Evolutionary conservation across 352 stramenopile genomes (phyloP).

Genomic region (Phytophthora melonis): DNA sequence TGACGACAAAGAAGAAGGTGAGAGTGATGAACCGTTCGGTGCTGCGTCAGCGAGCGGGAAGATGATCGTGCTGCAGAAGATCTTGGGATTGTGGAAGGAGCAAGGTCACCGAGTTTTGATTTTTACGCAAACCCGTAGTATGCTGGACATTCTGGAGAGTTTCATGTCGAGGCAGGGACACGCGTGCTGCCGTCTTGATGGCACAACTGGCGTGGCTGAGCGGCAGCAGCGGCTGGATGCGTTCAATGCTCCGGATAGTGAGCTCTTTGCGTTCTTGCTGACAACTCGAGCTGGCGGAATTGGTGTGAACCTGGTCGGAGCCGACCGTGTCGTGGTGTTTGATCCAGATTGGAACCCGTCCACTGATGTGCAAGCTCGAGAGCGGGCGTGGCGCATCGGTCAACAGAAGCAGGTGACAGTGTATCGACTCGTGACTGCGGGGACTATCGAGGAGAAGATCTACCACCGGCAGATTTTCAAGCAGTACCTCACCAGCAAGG

Average conservation of each 20-base stretch:
- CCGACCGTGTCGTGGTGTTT: slow-evolving; percentile 97
- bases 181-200: slow-evolving; percentile 96
- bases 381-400: slow-evolving; percentile 97
- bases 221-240: slow-evolving; percentile 95
- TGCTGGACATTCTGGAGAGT: slow-evolving; percentile 98
- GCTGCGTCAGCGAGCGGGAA: slow-evolving; percentile 93
- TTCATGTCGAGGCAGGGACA: slow-evolving; percentile 90
- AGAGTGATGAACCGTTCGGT: slow-evolving; percentile 46
- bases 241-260: slow-evolving; percentile 94
- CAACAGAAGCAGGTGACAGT: slow-evolving; percentile 90
- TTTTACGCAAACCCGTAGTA: slow-evolving; percentile 97
- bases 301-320: slow-evolving; percentile 96
- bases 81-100: slow-evolving; percentile 95
- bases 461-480: slow-evolving; percentile 99
- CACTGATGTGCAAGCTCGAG: slow-evolving; percentile 96
- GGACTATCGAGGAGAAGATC: slow-evolving; percentile 99
- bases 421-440: slow-evolving; percentile 94
- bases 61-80: slow-evolving; percentile 96
- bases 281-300: slow-evolving; percentile 95
- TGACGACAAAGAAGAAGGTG: slow-evolving; percentile 33
- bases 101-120: slow-evolving; percentile 97
- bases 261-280: slow-evolving; percentile 83
- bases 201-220: slow-evolving; percentile 94
- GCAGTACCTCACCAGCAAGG: slow-evolving; percentile 97
- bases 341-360: slow-evolving; percentile 99